phyloP scores from a whole-genome alignment of 192 early-diverging fungal genomes.

The Pilobolus umbonatus region DNA sequence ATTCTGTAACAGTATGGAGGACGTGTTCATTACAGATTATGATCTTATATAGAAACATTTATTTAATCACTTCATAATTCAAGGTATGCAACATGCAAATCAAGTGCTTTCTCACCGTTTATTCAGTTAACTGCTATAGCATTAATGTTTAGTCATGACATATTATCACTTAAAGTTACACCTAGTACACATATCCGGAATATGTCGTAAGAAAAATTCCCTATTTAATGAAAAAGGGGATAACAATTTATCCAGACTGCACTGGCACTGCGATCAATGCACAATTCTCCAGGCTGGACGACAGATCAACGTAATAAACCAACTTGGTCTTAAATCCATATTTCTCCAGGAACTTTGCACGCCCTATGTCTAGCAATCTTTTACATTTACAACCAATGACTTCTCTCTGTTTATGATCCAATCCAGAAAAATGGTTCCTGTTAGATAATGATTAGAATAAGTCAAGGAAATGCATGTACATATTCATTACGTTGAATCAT shows the following conservation, averaged over 20 bases:
- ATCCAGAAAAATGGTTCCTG: constrained; percentile 64
- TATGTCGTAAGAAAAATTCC: neutral
- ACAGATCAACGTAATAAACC: constrained; percentile 66
- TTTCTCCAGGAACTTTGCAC: constrained; percentile 48
- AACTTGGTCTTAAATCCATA: constrained; percentile 62
- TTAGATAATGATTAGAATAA: neutral
- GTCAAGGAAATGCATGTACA: neutral
- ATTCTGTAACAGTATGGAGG: too few relatives aligned
- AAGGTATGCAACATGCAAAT: too few relatives aligned
- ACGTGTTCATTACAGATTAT: too few relatives aligned
- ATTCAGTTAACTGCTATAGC: too few relatives aligned
- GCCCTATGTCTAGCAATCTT: constrained; percentile 72
- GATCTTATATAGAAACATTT: too few relatives aligned
- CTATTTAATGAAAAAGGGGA: too few relatives aligned
- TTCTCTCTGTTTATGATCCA: constrained; percentile 57
- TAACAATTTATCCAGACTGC: neutral
- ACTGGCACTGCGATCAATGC: constrained; percentile 56
- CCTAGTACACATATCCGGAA: neutral
- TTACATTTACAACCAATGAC: constrained; percentile 69
- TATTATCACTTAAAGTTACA: neutral
- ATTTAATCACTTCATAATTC: too few relatives aligned
- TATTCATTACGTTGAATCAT: neutral
- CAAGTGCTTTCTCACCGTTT: too few relatives aligned
- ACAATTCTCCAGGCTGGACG: constrained; percentile 70
- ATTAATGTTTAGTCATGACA: neutral